Percentiles rank a stretch among this genome's conserved stretches.
phyloP scores from a whole-genome alignment of 805 yeast species.

The Komagataella pastoris region DNA sequence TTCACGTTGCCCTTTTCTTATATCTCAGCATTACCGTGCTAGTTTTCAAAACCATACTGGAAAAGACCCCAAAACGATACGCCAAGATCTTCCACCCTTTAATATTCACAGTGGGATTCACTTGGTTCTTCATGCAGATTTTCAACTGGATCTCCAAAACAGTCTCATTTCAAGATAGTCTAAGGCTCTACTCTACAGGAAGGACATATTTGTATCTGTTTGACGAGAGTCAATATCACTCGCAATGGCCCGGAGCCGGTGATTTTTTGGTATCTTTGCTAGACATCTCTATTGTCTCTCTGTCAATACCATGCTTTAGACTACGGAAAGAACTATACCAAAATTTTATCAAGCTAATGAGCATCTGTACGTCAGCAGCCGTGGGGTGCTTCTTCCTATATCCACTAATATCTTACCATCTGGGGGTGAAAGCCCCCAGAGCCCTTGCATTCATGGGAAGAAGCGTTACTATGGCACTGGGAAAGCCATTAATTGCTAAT shows the following conservation, averaged over 20 bases:
- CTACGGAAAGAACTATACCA: constrained; percentile 49
- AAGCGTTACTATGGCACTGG: constrained; percentile 68
- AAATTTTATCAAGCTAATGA: constrained; percentile 44
- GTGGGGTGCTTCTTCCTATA: constrained; percentile 36
- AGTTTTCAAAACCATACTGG: constrained; percentile 34
- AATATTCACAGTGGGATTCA: constrained; percentile 46
- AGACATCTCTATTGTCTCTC: constrained; percentile 67
- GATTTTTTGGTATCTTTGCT: constrained; percentile 57
- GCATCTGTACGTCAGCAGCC: constrained; percentile 39
- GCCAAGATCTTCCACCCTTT: constrained; percentile 58
- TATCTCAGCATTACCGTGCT: constrained; percentile 50
- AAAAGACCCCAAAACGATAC: constrained; percentile 28
- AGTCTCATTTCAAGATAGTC: constrained; percentile 33
- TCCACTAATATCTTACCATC: constrained; percentile 52
- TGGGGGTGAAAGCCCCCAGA: constrained; percentile 48
- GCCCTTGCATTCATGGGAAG: constrained; percentile 71
- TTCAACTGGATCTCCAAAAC: constrained; percentile 36
- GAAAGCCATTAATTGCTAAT: constrained; percentile 58
- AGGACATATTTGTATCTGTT: constrained; percentile 49
- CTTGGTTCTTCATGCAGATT: constrained; percentile 50
- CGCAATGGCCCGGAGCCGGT: constrained; percentile 67
- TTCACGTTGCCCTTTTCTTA: constrained; percentile 44
- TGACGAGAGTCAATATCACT: constrained; percentile 14
- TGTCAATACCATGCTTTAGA: constrained; percentile 67
- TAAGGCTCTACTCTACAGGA: constrained; percentile 54